Conservation (phyloP, 441 rosid species). For the Eutrema salsugineum region DNA sequence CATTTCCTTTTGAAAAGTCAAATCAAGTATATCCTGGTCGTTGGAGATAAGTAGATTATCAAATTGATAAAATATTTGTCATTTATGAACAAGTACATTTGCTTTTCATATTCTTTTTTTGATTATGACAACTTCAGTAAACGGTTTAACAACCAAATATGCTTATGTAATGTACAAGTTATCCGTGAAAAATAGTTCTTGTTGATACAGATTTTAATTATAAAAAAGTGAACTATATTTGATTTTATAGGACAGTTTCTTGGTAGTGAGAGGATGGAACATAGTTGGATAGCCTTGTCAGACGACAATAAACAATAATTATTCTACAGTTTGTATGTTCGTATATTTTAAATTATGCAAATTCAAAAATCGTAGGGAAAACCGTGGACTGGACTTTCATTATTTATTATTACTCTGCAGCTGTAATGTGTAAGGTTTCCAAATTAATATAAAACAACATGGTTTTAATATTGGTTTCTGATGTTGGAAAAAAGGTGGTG, state of each 20-base stretch:
- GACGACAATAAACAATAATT: background rate
- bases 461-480: background rate
- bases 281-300: background rate
- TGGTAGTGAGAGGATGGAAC: background rate
- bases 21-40: background rate
- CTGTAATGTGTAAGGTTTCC: background rate
- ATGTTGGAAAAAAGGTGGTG: background rate
- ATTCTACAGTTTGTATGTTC: background rate
- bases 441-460: background rate
- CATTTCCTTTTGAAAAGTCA: conserved; percentile 11
- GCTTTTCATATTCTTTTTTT: background rate
- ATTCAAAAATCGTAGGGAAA: background rate
- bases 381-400: background rate
- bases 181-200: background rate
- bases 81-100: background rate
- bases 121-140: background rate
- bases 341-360: background rate
- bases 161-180: background rate
- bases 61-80: background rate
- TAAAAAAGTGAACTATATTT: background rate
- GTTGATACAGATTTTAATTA: background rate
- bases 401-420: background rate
- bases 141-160: background rate
- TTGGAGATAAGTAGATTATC: background rate
- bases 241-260: background rate